Evolutionary conservation across 2,329 filamentous ascomycete genomes (phyloP), one percentile per base, ranked within the genome.

Genomic region (Cryphonectria radicalis): DNA sequence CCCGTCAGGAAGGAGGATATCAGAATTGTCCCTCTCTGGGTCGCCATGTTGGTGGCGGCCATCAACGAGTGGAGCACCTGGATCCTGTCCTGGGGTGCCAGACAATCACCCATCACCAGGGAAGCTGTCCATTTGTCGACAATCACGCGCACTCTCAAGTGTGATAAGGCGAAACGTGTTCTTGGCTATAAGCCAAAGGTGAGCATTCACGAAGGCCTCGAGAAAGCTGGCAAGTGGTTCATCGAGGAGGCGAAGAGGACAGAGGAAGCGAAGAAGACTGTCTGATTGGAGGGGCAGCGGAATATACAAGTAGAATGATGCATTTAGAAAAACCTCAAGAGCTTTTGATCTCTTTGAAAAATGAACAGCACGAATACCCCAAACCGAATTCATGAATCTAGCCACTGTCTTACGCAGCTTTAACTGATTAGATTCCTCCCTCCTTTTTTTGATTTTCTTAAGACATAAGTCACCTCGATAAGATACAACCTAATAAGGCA

Each of bases 51-150:
- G 37, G 35, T 78, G n/a, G 77, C 77, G 3, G 40, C 63, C 22
- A 40, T 79, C 53, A 73, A 70, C 28, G 79, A 80, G 68, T 78
- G 76, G 76, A 40, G 73, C 3, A 73, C 68, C 37, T 75, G 75
- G 76, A 42, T 72, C 1, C 46, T 62, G 3, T 68, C 73, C 11
- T 73, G 70, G 19, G 74, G 74, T 66, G 71, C 28, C 25, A 60
- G 72, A 25, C 72, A 74, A n/a, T 67, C 73, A 0, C 63, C 60
- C 1, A 55, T 76, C n/a, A 75, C 71, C 14, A 46, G 71, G 55
- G 72, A 75, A 64, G 71, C 73, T 8, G 68, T 77, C 14, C 72
- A 62, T 17, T 63, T 74, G 43, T 73, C 70, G 19, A 74, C 67
- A 1, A 74, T 76, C 40, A 66, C 57, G 14, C 74, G 73, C 32